Evolutionary conservation across 805 yeast species (phyloP), one percentile per base, ranked within the genome.

Genomic region (Ogataea pilisensis): DNA sequence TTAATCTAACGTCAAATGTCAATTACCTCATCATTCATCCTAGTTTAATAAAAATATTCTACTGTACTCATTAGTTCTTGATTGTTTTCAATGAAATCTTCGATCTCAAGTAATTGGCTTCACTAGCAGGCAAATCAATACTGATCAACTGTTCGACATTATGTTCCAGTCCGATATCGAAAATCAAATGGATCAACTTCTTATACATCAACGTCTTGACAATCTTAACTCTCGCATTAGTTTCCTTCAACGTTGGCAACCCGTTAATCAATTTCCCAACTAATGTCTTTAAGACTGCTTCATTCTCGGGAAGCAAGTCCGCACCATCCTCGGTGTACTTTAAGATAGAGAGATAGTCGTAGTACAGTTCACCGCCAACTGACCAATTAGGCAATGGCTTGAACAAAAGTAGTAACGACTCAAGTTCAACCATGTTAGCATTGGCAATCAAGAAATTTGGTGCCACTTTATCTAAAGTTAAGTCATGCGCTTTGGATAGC

Each of bases 381-480:
- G 66, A 60, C 83, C 85, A 82, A 30, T 65, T 66, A 3, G 73
- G 19, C 57, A 60, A 41, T 54, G 53, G 28, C 59, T 62, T 11
- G 81, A 82, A 58, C 75, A 74, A 57, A 44, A 2, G 55, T 41
- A 32, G 75, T 8, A 83, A 45, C 1, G 42, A 44, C n/a, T 55
- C 51, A n/a, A 78, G 50, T 9, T 54, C 48, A 6, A 25, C 53
- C 33, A 44, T 49, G 37, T 33, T 47, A 5, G 50, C 63, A 41
- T 74, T 72, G n/a, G 74, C 68, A 13, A 81, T 73, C 1, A 90
- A 76, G 3, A 82, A 74, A 12, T 62, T 58, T 8, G 98, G 98
- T 0, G 91, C 98, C 24, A 88, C 82, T 3, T 69, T 58, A 1
- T 65, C 55, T 8, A 80, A 51, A 4, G 86, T 61, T 1, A 77